Conservation (phyloP, 768 basidiomycete species). For the Agaricus subrufescens region DNA sequence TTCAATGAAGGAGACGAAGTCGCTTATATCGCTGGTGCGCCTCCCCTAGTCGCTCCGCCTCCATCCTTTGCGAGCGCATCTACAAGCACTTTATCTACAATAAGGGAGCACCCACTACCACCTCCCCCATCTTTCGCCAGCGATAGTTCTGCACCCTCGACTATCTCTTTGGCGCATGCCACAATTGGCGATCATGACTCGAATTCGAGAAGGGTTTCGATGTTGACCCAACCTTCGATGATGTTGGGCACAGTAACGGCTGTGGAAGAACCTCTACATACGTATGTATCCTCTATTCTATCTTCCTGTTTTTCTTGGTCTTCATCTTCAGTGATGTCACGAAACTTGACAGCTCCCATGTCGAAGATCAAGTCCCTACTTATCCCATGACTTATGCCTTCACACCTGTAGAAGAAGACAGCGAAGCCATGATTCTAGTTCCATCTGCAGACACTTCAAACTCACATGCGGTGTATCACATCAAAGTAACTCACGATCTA, state of each 20-base stretch:
- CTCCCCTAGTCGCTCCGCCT: not conserved
- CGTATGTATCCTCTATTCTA: no score
- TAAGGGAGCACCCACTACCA: not conserved
- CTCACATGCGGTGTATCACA: conserved; percentile 15
- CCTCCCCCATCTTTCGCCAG: not conserved
- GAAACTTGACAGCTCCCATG: not conserved
- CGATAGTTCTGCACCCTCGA: not conserved
- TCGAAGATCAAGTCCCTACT: conserved; percentile 1
- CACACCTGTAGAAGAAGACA: not conserved
- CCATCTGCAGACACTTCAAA: conserved; percentile 12
- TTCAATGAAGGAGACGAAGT: conserved; percentile 6
- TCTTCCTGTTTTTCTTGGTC: no score
- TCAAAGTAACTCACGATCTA: conserved; percentile 14
- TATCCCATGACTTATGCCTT: conserved; percentile 5
- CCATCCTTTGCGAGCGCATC: not conserved
- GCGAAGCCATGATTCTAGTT: conserved; percentile 10
- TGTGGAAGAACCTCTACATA: not conserved
- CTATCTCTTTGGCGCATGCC: conserved; percentile 1
- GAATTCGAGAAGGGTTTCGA: conserved; percentile 6
- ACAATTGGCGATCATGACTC: conserved; percentile 2
- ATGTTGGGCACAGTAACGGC: not conserved
- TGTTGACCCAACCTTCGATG: not conserved
- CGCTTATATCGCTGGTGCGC: conserved; percentile 7
- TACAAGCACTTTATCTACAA: not conserved
- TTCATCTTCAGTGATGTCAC: not conserved